phyloP scores from a whole-genome alignment of 768 basidiomycete species.

The Tylopilus subfusipes region DNA sequence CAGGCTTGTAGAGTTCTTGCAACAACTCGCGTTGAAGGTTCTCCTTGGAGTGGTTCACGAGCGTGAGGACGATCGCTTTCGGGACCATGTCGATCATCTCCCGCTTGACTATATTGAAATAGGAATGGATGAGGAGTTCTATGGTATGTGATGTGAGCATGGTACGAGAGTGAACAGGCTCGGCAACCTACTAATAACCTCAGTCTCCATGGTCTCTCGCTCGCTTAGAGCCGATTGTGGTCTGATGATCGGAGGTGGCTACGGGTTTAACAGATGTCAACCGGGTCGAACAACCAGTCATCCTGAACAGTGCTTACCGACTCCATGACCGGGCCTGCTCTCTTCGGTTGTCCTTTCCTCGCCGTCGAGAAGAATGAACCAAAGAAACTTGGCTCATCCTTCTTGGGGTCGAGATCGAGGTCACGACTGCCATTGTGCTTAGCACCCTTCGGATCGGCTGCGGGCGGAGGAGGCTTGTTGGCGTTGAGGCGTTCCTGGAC shows the following conservation, averaged over 20 bases:
- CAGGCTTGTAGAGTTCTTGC: conserved; percentile 95
- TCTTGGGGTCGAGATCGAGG: conserved; percentile 84
- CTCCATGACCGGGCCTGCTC: conserved; percentile 58
- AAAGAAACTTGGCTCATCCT: conserved; percentile 91
- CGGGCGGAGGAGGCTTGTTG: conserved; percentile 61
- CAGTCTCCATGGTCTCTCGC: conserved; percentile 96
- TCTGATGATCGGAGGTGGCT: conserved; percentile 84
- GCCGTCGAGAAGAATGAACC: conserved; percentile 88
- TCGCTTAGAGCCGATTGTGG: conserved; percentile 91
- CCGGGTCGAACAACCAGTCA: conserved; percentile 13
- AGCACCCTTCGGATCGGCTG: conserved; percentile 64
- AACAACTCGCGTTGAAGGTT: conserved; percentile 90
- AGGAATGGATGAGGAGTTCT: conserved; percentile 95
- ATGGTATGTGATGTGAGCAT: conserved; percentile 5
- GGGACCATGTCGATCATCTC: conserved; percentile 99
- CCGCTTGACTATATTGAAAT: conserved; percentile 97
- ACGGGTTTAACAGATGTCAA: conserved; percentile 3
- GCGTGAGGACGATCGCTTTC: conserved; percentile 87
- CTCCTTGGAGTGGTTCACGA: conserved; percentile 93
- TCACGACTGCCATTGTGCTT: conserved; percentile 92
- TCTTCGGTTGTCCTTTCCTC: conserved; percentile 58
- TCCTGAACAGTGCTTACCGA: conserved; percentile 37
- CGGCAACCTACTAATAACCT: conserved; percentile 89
- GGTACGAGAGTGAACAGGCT: neutral
- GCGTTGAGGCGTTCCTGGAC: conserved; percentile 80